Percentiles rank a stretch among this genome's conserved stretches.
Conservation (phyloP, 106 monocot species). For the Allium cepa region DNA sequence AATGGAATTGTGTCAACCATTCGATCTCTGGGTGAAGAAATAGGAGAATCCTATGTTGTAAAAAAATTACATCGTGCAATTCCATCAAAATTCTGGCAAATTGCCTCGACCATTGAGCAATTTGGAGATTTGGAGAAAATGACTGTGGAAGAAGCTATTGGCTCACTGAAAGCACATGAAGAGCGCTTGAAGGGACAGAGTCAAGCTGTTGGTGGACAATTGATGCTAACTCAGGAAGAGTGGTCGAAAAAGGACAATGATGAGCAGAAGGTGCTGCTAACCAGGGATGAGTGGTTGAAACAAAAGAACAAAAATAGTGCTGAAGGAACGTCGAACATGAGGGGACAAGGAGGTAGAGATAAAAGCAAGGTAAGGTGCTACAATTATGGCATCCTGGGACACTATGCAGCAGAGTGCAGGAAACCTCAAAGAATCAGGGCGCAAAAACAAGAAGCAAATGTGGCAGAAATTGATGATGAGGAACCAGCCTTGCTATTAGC, state of each 20-base stretch:
- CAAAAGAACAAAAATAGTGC: too few relatives aligned
- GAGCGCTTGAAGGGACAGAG: background rate
- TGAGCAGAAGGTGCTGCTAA: too few relatives aligned
- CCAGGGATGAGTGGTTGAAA: too few relatives aligned
- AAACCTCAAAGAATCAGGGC: background rate
- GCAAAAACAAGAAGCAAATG: too few relatives aligned
- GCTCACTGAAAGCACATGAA: slow-evolving; percentile 1
- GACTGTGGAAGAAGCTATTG: background rate
- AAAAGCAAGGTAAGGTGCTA: background rate
- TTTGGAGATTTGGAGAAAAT: background rate
- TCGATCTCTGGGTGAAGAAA: slow-evolving; percentile 2
- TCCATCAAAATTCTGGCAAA: background rate
- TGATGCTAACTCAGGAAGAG: slow-evolving; percentile 3
- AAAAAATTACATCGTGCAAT: background rate
- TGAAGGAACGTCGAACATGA: too few relatives aligned
- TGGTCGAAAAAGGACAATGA: background rate
- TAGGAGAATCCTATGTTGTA: background rate
- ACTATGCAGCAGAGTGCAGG: slow-evolving; percentile 1
- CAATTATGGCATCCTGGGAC: background rate
- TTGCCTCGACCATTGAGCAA: slow-evolving; percentile 1
- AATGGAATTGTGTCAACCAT: background rate
- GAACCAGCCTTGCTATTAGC: too few relatives aligned
- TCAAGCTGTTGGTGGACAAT: background rate
- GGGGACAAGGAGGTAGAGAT: too few relatives aligned
- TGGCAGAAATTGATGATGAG: too few relatives aligned